These are phyloP conservation scores for Fusarium sp. DNA, from an alignment of 2,329 filamentous ascomycete genomes.

Conservation along the genomic window DNA sequence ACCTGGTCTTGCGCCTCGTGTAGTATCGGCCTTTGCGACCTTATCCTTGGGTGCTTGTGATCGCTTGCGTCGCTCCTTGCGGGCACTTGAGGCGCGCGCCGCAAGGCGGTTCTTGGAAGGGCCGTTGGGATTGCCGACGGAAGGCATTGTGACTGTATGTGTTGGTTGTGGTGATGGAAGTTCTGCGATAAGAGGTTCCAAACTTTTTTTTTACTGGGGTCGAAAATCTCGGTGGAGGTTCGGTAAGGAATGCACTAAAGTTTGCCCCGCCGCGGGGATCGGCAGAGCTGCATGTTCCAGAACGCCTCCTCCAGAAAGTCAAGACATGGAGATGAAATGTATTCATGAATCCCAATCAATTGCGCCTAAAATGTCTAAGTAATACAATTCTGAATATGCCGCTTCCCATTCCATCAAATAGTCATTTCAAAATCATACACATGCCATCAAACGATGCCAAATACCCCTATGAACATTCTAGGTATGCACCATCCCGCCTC, in stretches of 20 bases:
- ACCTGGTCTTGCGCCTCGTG: constrained; percentile 62
- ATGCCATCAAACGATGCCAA: not conserved
- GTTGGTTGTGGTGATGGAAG: constrained; percentile 5
- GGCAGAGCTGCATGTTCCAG: constrained; percentile 16
- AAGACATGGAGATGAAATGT: not conserved
- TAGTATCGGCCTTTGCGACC: constrained; percentile 54
- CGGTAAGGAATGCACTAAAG: constrained; percentile 20
- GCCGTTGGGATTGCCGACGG: constrained; percentile 67
- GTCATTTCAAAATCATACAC: not conserved
- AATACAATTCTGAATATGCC: constrained; percentile 1
- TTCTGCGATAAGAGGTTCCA: constrained; percentile 19
- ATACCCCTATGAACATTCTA: not conserved
- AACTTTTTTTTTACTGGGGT: constrained; percentile 30
- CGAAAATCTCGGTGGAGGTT: constrained; percentile 31
- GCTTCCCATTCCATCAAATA: not conserved
- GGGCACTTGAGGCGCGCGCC: constrained; percentile 56
- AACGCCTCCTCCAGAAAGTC: not conserved
- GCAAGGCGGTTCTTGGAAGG: constrained; percentile 63
- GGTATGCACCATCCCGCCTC: not conserved
- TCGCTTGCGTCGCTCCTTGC: constrained; percentile 56
- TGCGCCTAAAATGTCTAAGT: constrained; percentile 2
- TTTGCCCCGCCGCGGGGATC: constrained; percentile 26
- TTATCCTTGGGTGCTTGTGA: constrained; percentile 51
- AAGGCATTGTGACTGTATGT: constrained; percentile 55
- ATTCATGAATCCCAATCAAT: not conserved